phyloP scores from a whole-genome alignment of 164 flowering plant species.

The Magnolia officinalis region DNA sequence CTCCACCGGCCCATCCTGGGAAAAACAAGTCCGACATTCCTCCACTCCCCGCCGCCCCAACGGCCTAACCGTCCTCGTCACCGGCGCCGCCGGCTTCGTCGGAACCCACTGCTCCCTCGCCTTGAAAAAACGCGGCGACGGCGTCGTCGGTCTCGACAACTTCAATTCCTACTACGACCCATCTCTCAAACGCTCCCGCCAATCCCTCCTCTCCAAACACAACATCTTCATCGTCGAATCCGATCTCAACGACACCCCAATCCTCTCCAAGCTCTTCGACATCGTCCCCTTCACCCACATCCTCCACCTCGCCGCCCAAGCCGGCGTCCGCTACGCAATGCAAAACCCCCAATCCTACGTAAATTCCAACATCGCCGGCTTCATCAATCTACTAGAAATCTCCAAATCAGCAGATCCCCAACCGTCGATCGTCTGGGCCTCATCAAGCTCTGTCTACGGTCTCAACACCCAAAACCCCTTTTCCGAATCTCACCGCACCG shows the following conservation, averaged over 20 bases:
- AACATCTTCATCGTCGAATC: slow-evolving; percentile 72
- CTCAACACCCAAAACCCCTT: slow-evolving; percentile 72
- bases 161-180: slow-evolving; percentile 87
- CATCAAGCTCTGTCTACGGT: slow-evolving; percentile 91
- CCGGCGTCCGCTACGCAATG: slow-evolving; percentile 95
- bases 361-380: slow-evolving; percentile 77
- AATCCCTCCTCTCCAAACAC: slow-evolving; percentile 43
- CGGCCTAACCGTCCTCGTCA: slow-evolving; percentile 51
- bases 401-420: slow-evolving; percentile 69
- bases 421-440: slow-evolving; percentile 91
- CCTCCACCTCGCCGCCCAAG: slow-evolving; percentile 91
- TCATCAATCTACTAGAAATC: slow-evolving; percentile 65
- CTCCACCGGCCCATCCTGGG: slow-evolving; percentile 40
- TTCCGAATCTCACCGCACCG: slow-evolving; percentile 73
- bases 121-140: slow-evolving; percentile 84
- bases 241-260: slow-evolving; percentile 59
- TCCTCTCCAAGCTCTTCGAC: slow-evolving; percentile 68
- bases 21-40: slow-evolving; percentile 55
- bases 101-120: slow-evolving; percentile 65
- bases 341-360: slow-evolving; percentile 82
- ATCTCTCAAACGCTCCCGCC: slow-evolving; percentile 67
- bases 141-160: slow-evolving; percentile 85
- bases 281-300: slow-evolving; percentile 81
- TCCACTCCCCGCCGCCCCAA: slow-evolving; percentile 51
- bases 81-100: slow-evolving; percentile 63